These are phyloP conservation scores for Cicer chorassanicum DNA, from an alignment of 306 rosid genomes.

Conservation along the genomic window DNA sequence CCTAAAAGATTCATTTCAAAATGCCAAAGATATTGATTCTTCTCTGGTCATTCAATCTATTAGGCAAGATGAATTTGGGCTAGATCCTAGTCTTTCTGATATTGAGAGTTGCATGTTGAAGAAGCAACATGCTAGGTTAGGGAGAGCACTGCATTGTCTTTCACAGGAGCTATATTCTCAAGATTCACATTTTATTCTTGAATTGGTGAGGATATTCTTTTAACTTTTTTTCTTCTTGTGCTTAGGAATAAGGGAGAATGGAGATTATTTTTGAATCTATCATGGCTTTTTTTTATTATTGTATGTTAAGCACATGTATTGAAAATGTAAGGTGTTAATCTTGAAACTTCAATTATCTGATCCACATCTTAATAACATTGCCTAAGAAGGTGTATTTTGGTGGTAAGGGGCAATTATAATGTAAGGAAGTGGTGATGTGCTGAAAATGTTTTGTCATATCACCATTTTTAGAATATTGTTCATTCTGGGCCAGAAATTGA, in stretches of 20 bases:
- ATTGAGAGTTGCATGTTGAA: conserved; percentile 71
- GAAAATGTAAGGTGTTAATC: conserved; percentile 21
- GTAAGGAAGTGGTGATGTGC: background rate
- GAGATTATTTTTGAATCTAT: conserved; percentile 23
- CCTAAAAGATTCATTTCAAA: conserved; percentile 41
- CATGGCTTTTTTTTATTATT: conserved; percentile 23
- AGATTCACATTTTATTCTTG: conserved; percentile 97
- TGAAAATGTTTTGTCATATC: conserved; percentile 10
- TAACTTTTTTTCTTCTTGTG: conserved; percentile 26
- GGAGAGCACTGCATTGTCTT: conserved; percentile 98
- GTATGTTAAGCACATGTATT: conserved; percentile 17
- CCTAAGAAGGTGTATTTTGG: conserved; percentile 15
- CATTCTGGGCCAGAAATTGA: background rate
- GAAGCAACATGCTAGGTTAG: conserved; percentile 97
- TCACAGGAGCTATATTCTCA: conserved; percentile 96
- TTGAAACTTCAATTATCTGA: conserved; percentile 9
- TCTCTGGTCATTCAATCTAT: conserved; percentile 74
- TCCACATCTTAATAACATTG: conserved; percentile 31
- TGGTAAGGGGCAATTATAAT: conserved; percentile 23
- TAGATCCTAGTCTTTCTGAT: conserved; percentile 70
- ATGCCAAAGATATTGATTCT: conserved; percentile 61
- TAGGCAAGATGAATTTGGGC: conserved; percentile 92
- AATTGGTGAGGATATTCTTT: conserved; percentile 68
- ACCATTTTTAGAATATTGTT: conserved; percentile 7
- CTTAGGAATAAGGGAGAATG: conserved; percentile 21